Conservation (phyloP, 2,329 filamentous ascomycete genomes). For the Diaporthe amygdali region DNA sequence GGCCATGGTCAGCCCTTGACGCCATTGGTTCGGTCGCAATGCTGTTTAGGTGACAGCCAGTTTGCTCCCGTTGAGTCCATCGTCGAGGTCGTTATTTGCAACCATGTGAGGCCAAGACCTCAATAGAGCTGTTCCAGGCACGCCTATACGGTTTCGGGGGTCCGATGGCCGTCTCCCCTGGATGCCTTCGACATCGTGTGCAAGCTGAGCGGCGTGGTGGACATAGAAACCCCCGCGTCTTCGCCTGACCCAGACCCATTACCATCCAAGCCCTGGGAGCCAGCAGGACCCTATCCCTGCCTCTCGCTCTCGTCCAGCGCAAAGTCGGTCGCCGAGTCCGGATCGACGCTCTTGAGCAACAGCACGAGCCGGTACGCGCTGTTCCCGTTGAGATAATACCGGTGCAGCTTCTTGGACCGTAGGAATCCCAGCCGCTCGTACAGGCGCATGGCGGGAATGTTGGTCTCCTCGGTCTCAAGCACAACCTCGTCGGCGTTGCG, state of each 20-base stretch:
- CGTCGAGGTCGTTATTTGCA: background rate
- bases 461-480: constrained; percentile 94
- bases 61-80: background rate
- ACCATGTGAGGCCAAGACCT: background rate
- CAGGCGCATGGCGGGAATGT: constrained; percentile 85
- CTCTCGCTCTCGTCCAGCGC: constrained; percentile 38
- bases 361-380: constrained; percentile 90
- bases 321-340: constrained; percentile 42
- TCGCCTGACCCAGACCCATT: background rate
- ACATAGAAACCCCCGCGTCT: background rate
- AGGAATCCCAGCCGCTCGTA: constrained; percentile 94
- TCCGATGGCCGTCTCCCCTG: background rate
- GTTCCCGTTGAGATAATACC: constrained; percentile 96
- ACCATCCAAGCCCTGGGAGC: background rate
- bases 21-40: background rate
- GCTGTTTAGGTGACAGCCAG: background rate
- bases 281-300: constrained; percentile 4
- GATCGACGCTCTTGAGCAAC: constrained; percentile 67
- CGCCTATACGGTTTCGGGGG: background rate
- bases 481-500: constrained; percentile 91
- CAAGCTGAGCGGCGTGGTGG: background rate
- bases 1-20: background rate
- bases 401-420: constrained; percentile 87
- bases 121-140: background rate
- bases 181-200: background rate